These are phyloP conservation scores for Castanea sativa DNA, from an alignment of 306 rosid species.

Conservation along the genomic window DNA sequence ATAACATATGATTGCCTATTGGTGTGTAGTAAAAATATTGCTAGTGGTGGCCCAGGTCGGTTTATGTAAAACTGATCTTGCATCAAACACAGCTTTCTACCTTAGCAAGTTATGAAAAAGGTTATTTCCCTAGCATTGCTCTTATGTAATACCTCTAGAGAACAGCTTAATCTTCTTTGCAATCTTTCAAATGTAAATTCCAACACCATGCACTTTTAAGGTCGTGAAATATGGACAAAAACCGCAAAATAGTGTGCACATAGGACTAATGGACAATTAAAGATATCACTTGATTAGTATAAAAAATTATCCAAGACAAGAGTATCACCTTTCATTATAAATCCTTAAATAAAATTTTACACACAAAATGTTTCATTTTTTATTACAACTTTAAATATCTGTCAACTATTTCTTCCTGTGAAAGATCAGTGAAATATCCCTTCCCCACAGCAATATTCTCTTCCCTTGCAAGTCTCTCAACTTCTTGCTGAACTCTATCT, in stretches of 20 bases:
- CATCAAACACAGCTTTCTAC: no score
- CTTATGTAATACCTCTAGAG: neutral
- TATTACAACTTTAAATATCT: constrained; percentile 40
- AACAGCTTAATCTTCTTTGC: no score
- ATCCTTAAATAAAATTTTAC: neutral
- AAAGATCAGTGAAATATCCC: constrained; percentile 81
- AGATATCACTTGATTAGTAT: constrained; percentile 7
- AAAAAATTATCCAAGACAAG: neutral
- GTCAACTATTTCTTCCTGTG: constrained; percentile 59
- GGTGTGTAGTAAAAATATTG: no score
- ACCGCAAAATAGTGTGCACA: neutral
- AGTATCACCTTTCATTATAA: constrained; percentile 1
- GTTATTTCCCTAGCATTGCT: no score
- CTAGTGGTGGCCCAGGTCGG: no score
- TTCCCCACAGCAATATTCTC: constrained; percentile 59
- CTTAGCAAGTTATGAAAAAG: no score
- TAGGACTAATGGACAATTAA: neutral
- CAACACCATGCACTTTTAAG: no score
- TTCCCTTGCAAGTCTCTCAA: constrained; percentile 62
- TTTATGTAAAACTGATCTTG: no score
- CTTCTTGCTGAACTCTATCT: constrained; percentile 45
- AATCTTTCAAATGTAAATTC: no score
- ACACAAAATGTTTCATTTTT: constrained; percentile 10
- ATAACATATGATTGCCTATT: no score
- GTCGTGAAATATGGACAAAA: no score